A percentile compares a stretch with the other conserved stretches of the same genome.
phyloP scores from a whole-genome alignment of 345 rosid genomes.

The Viola odorata region DNA sequence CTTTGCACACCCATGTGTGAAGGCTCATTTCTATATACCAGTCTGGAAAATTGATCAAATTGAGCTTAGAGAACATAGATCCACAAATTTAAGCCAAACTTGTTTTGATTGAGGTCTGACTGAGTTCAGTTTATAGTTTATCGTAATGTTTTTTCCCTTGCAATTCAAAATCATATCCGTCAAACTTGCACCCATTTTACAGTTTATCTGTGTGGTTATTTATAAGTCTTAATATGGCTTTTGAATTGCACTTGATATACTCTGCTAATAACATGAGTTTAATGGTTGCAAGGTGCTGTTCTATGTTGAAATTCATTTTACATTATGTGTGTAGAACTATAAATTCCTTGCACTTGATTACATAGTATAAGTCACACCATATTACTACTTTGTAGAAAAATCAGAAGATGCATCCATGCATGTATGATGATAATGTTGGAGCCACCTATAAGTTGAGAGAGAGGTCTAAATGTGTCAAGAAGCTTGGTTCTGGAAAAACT shows the following conservation, averaged over 20 bases:
- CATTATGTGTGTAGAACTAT: not conserved
- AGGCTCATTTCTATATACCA: no score
- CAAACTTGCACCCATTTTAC: not conserved
- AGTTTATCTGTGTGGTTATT: not conserved
- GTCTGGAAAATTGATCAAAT: no score
- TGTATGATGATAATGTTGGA: conserved; percentile 65
- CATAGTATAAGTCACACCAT: conserved; percentile 9
- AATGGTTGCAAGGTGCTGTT: not conserved
- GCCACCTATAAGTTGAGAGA: conserved; percentile 68
- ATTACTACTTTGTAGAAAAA: conserved; percentile 40
- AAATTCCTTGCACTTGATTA: not conserved
- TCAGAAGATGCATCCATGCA: conserved; percentile 70
- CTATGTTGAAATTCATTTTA: not conserved
- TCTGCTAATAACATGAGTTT: not conserved
- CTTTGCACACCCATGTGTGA: no score
- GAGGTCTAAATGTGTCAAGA: conserved; percentile 38
- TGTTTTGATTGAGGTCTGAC: no score
- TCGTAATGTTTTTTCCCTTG: no score
- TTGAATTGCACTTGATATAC: not conserved
- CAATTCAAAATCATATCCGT: no score
- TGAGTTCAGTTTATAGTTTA: no score
- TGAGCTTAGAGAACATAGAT: no score
- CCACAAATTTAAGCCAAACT: no score
- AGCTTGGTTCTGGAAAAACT: conserved; percentile 13
- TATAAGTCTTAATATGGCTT: not conserved